phyloP scores from a whole-genome alignment of 139 green algal species.

The Gonium pectorale region DNA sequence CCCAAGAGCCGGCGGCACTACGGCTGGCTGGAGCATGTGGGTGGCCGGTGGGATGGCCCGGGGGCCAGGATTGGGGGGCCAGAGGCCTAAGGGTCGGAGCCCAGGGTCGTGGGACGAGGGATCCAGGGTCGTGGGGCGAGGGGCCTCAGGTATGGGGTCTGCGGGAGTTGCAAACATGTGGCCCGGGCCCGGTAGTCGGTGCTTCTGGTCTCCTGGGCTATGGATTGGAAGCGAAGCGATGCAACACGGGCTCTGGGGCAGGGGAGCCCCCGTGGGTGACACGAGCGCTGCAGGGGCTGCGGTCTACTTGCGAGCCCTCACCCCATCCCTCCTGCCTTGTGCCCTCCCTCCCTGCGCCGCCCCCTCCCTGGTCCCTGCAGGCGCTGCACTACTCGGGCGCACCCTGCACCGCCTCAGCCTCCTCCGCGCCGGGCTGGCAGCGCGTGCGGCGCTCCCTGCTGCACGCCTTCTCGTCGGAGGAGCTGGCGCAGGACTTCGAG shows the following conservation, averaged over 20 bases:
- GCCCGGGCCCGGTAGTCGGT: no score
- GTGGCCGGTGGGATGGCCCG: no score
- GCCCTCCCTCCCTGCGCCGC: not conserved
- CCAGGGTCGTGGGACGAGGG: not conserved
- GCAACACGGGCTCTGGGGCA: no score
- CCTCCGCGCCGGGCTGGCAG: not conserved
- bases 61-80: no score
- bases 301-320: no score
- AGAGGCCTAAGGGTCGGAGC: no score
- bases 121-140: not conserved
- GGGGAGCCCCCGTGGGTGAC: no score
- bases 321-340: no score
- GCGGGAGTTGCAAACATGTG: no score
- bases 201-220: no score
- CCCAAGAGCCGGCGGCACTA: slow-evolving; percentile 26
- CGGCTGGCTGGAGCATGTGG: slow-evolving; percentile 8
- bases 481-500: slow-evolving; percentile 44
- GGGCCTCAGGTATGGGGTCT: not conserved
- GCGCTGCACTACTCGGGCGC: slow-evolving; percentile 18
- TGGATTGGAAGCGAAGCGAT: no score
- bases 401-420: not conserved
- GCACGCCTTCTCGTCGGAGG: slow-evolving; percentile 4
- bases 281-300: not conserved
- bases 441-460: slow-evolving; percentile 26
- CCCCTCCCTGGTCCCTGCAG: not conserved